Evolutionary conservation across 345 rosid genomes (phyloP), one percentile per base, ranked within the genome.

Genomic region (Sonneratia caseolaris): DNA sequence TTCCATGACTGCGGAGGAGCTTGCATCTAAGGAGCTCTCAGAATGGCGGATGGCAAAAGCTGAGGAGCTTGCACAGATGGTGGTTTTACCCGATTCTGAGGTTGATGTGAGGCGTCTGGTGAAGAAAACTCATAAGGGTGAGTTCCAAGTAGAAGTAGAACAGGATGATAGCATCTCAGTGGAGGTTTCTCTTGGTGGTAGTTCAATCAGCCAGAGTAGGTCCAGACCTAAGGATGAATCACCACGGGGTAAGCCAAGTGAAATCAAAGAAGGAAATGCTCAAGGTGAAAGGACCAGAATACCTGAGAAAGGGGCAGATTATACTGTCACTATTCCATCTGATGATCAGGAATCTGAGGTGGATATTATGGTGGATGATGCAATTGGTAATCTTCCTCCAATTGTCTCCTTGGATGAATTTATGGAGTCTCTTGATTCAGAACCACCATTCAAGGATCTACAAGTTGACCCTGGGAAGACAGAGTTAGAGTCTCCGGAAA

Each of bases 11-110:
- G 91, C 97, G 0, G 97, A 94, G 86, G 97, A 91, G 55, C 91
- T 94, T 76, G 98, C 98, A 64, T 94, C 98, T n/a, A 78, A 88
- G 84, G 97, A 94, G 82, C 86, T 94, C 65, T 88, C 98, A 1
- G 74, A 91, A 61, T 94, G 98, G 98, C 88, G 98, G 37, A 89
- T 87, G 79, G 98, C 97, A 5, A 91, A 94, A 79, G 98, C 95
- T 0, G 93, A 94, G 72, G 91, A 91, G 80, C 78, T 94, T 81
- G 98, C 98, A 62, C 92, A 91, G 53, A 94, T 91, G 94, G 96
- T 91, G 53, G 91, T 94, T 66, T 78, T 94, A 76, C 94, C 86
- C 37, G 96, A 91, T 75, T 71, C 89, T 43, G 86, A 89, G 68
- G 91, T 84, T 64, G 96, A 89, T 73, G 76, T 87, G 32, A 82